Conservation (phyloP, 1,139 yeast species). For the Hyphopichia khmerensis region DNA sequence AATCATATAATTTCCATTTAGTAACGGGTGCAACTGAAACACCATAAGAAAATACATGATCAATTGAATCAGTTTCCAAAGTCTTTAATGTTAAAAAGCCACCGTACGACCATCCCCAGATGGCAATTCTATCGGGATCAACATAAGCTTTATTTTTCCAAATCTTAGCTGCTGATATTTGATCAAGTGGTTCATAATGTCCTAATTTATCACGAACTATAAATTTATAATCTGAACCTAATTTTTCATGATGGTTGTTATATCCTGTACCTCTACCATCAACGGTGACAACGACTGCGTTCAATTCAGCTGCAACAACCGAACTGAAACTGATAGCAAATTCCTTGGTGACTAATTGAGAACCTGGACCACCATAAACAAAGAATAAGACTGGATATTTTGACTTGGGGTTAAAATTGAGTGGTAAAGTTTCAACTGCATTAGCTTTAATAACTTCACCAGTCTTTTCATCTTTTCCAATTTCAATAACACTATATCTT, state of each 20-base stretch:
- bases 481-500: slow-evolving; percentile 46
- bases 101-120: slow-evolving; percentile 88
- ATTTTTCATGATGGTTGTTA: slow-evolving; percentile 38
- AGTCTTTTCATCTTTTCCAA: slow-evolving; percentile 42
- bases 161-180: slow-evolving; percentile 62
- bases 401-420: slow-evolving; percentile 50
- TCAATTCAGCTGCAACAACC: slow-evolving; percentile 64
- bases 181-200: slow-evolving; percentile 66
- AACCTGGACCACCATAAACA: slow-evolving; percentile 84
- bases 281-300: slow-evolving; percentile 74
- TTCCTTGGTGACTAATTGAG: slow-evolving; percentile 59
- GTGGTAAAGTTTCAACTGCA: slow-evolving; percentile 63
- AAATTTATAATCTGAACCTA: slow-evolving; percentile 54
- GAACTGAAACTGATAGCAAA: slow-evolving; percentile 60
- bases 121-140: slow-evolving; percentile 58
- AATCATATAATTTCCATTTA: slow-evolving; percentile 72
- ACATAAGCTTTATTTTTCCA: slow-evolving; percentile 59
- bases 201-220: slow-evolving; percentile 68
- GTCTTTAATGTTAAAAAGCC: slow-evolving; percentile 77
- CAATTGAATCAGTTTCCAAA: slow-evolving; percentile 60
- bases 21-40: slow-evolving; percentile 83
- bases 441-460: slow-evolving; percentile 47
- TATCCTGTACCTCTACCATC: slow-evolving; percentile 85
- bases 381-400: slow-evolving; percentile 71
- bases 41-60: slow-evolving; percentile 62